Evolutionary conservation across 768 basidiomycete genomes (phyloP).

Genomic region (Podaxis sp.): DNA sequence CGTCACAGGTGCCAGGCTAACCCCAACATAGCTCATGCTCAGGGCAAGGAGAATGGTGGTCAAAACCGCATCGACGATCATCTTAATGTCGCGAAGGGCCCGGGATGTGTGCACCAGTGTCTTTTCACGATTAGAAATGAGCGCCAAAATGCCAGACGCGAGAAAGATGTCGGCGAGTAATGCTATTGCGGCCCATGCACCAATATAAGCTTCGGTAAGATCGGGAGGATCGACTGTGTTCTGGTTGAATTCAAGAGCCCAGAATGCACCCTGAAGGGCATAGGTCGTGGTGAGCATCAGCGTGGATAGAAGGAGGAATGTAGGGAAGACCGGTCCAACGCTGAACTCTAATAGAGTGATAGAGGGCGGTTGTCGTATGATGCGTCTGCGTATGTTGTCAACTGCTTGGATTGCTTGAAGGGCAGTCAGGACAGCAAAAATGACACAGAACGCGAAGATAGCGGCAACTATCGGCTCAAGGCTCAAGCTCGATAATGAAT

Average conservation of each 20-base stretch:
- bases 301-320: neutral
- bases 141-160: neutral
- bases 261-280: neutral
- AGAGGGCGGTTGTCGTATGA: neutral
- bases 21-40: neutral
- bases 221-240: neutral
- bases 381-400: neutral
- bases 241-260: neutral
- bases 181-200: neutral
- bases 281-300: neutral
- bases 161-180: neutral
- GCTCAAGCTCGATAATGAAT: neutral
- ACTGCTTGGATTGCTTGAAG: neutral
- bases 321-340: neutral
- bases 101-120: neutral
- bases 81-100: neutral
- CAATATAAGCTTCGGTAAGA: neutral
- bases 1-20: neutral
- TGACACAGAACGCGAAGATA: constrained; percentile 1
- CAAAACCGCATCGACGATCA: neutral
- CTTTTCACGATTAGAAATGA: neutral
- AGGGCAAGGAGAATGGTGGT: neutral
- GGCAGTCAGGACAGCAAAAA: neutral
- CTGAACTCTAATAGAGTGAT: neutral
- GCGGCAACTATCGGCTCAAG: constrained; percentile 3